Conservation (phyloP, 2,329 filamentous ascomycete species). For the Aureobasidium sp. region DNA sequence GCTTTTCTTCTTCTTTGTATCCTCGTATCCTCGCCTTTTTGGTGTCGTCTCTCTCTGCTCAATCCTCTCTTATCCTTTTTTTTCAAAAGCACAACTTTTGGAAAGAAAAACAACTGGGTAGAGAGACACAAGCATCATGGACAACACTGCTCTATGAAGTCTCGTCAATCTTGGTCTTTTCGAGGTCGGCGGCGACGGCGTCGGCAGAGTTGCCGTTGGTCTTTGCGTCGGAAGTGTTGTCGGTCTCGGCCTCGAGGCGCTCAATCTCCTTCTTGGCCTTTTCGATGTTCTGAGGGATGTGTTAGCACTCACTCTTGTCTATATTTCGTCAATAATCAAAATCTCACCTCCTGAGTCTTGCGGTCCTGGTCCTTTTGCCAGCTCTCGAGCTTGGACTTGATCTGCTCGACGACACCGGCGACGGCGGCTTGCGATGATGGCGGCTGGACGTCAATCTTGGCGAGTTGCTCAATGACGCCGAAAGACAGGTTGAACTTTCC, state of each 20-base stretch:
- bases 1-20: too few relatives aligned
- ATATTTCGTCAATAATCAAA: slow-evolving; percentile 1
- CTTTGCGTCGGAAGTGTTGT: slow-evolving; percentile 41
- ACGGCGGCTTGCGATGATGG: slow-evolving; percentile 83
- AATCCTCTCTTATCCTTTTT: neutral
- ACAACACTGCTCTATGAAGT: neutral
- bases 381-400: slow-evolving; percentile 81
- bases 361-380: slow-evolving; percentile 88
- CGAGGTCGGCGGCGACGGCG: slow-evolving; percentile 53
- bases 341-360: slow-evolving; percentile 80
- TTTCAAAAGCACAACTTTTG: neutral
- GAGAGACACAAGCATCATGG: neutral
- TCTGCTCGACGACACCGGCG: slow-evolving; percentile 71
- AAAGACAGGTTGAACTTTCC: slow-evolving; percentile 76
- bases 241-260: slow-evolving; percentile 67
- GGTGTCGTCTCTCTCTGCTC: neutral
- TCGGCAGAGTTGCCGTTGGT: slow-evolving; percentile 49
- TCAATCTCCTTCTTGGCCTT: slow-evolving; percentile 96
- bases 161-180: slow-evolving; percentile 56
- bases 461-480: slow-evolving; percentile 84
- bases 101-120: neutral
- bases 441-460: slow-evolving; percentile 75
- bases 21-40: neutral
- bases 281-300: slow-evolving; percentile 70
- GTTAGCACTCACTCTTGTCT: slow-evolving; percentile 26